These are phyloP conservation scores for Clitocybe nebularis DNA, from an alignment of 1,284 basidiomycete genomes.

Conservation along the genomic window DNA sequence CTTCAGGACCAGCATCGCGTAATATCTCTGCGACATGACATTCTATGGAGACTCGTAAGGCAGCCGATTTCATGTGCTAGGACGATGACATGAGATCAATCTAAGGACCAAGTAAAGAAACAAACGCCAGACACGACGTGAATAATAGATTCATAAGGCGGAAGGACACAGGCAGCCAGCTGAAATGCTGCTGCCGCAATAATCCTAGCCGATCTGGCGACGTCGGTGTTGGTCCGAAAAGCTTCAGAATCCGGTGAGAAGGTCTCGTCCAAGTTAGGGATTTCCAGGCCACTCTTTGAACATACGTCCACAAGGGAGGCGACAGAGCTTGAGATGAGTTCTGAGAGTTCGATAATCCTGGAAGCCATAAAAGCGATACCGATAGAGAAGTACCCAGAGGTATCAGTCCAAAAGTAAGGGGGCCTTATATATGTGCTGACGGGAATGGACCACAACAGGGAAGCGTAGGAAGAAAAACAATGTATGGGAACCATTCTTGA, in stretches of 20 bases:
- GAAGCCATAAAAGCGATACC: too few relatives aligned
- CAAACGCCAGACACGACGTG: conserved; percentile 16
- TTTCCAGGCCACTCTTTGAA: not conserved
- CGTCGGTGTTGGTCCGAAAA: conserved; percentile 9
- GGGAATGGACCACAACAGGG: too few relatives aligned
- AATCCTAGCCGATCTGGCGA: conserved; percentile 11
- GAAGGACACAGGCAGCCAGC: conserved; percentile 23
- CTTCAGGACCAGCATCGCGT: conserved; percentile 25
- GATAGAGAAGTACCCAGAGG: too few relatives aligned
- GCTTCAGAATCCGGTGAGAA: conserved; percentile 13
- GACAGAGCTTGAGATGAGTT: conserved; percentile 9
- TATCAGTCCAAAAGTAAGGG: too few relatives aligned
- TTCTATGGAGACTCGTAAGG: conserved; percentile 24
- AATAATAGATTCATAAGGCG: conserved; percentile 19
- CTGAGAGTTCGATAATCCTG: conserved; percentile 6
- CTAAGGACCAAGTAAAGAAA: conserved; percentile 3
- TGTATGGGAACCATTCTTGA: too few relatives aligned
- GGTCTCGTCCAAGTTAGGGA: conserved; percentile 9
- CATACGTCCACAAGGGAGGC: conserved; percentile 5
- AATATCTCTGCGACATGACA: conserved; percentile 31
- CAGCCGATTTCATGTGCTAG: conserved; percentile 19
- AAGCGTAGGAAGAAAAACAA: too few relatives aligned
- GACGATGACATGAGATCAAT: not conserved
- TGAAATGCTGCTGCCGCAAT: conserved; percentile 28
- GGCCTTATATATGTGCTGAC: too few relatives aligned